Evolutionary conservation across 768 basidiomycete species (phyloP).

Genomic region (Panaeolus cyanescens): DNA sequence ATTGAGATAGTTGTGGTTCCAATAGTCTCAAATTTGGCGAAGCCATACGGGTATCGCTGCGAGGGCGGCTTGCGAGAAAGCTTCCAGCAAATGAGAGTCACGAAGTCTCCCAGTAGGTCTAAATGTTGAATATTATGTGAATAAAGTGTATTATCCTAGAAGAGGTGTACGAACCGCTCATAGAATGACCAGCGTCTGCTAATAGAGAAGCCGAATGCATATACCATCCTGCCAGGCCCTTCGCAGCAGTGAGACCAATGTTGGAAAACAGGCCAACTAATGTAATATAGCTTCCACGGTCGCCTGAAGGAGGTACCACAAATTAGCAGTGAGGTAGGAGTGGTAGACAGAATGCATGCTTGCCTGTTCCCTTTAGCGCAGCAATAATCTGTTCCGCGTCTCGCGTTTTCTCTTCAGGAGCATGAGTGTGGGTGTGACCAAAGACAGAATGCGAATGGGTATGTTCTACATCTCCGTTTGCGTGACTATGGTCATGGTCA

Average conservation of each 20-base stretch:
- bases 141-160: not conserved
- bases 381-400: slow-evolving; percentile 70
- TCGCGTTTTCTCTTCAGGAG: slow-evolving; percentile 51
- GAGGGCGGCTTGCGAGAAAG: slow-evolving; percentile 83
- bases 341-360: slow-evolving; percentile 17
- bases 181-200: slow-evolving; percentile 91
- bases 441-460: slow-evolving; percentile 55
- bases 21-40: slow-evolving; percentile 93
- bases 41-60: slow-evolving; percentile 80
- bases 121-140: slow-evolving; percentile 4
- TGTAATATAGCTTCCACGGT: slow-evolving; percentile 83
- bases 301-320: slow-evolving; percentile 45
- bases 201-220: slow-evolving; percentile 90
- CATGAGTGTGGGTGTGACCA: not conserved
- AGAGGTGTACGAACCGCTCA: slow-evolving; percentile 64
- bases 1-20: slow-evolving; percentile 91
- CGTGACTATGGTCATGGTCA: not conserved
- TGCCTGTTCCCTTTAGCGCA: slow-evolving; percentile 67
- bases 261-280: slow-evolving; percentile 85
- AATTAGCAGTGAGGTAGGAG: not conserved
- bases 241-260: slow-evolving; percentile 76
- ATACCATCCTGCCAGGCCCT: slow-evolving; percentile 87
- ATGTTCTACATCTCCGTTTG: slow-evolving; percentile 45
- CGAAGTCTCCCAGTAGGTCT: slow-evolving; percentile 90
- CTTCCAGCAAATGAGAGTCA: slow-evolving; percentile 87